A percentile compares a stretch with the other conserved stretches of the same genome.
Evolutionary conservation across 306 rosid species (phyloP).

Genomic region (Astragalus membranaceus): DNA sequence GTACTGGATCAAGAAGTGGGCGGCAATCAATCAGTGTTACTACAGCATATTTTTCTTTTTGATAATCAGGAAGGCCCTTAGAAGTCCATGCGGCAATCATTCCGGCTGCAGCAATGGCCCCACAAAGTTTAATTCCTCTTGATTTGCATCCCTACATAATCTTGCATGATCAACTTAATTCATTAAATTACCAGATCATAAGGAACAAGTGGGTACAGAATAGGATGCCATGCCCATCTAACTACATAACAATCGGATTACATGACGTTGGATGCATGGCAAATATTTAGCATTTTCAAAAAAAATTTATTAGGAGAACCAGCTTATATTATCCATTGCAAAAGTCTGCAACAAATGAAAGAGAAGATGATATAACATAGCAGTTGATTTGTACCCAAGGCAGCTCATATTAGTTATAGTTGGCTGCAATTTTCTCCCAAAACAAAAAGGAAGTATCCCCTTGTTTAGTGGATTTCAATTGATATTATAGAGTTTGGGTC

Average conservation of each 20-base stretch:
- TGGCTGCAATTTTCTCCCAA: conserved; percentile 8
- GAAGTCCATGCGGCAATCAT: conserved; percentile 60
- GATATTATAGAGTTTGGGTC: background rate
- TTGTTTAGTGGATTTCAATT: background rate
- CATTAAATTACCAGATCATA: background rate
- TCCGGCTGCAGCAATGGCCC: conserved; percentile 74
- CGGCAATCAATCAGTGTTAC: conserved; percentile 86
- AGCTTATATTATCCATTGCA: background rate
- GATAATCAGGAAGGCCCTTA: conserved; percentile 44
- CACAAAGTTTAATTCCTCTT: conserved; percentile 69
- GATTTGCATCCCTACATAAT: conserved; percentile 70
- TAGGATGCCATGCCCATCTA: conserved; percentile 2
- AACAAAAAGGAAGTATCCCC: background rate
- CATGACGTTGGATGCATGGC: background rate
- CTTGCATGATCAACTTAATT: conserved; percentile 9
- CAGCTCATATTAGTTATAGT: background rate
- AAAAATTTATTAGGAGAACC: background rate
- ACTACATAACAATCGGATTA: background rate
- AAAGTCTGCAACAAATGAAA: background rate
- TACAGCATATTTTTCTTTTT: conserved; percentile 73
- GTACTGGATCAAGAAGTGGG: conserved; percentile 67
- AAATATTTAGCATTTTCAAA: background rate
- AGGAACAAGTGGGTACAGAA: background rate
- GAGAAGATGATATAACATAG: background rate
- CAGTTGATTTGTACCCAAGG: background rate